Percentiles rank a stretch among this genome's conserved stretches.
Evolutionary conservation across 169 alveolate genomes (phyloP).

Genomic region (Eimeria brunetti): DNA sequence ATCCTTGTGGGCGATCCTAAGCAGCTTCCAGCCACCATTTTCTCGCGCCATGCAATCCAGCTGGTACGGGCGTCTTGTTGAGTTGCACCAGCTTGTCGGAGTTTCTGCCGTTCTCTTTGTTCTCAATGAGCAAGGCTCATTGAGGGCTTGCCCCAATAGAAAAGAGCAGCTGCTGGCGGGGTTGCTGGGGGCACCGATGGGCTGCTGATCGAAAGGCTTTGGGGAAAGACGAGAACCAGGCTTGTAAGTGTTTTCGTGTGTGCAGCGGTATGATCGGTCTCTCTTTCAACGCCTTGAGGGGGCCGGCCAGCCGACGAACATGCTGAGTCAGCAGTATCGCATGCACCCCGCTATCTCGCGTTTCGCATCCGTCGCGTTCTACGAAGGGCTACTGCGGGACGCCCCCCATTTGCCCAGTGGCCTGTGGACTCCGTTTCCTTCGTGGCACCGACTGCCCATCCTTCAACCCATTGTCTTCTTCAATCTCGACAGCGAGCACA

Average conservation of each 20-base stretch:
- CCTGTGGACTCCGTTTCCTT: conserved; percentile 87
- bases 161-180: neutral
- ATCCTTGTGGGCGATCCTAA: conserved; percentile 99
- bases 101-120: neutral
- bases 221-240: neutral
- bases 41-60: conserved; percentile 87
- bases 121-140: too few relatives aligned
- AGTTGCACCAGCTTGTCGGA: neutral
- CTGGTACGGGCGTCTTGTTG: conserved; percentile 46
- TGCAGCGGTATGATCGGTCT: conserved; percentile 90
- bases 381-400: conserved; percentile 82
- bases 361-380: conserved; percentile 94
- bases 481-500: conserved; percentile 91
- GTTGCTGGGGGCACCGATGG: neutral
- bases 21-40: conserved; percentile 99
- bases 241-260: neutral
- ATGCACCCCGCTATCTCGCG: conserved; percentile 98
- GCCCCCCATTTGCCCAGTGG: conserved; percentile 77
- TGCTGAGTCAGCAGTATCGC: conserved; percentile 96
- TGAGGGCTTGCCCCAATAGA: neutral
- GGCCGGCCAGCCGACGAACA: conserved; percentile 90
- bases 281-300: conserved; percentile 94
- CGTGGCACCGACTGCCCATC: conserved; percentile 91
- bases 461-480: conserved; percentile 93
- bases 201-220: neutral